Conservation (phyloP, 208 protist genomes). For the Crithidia fasciculata region DNA sequence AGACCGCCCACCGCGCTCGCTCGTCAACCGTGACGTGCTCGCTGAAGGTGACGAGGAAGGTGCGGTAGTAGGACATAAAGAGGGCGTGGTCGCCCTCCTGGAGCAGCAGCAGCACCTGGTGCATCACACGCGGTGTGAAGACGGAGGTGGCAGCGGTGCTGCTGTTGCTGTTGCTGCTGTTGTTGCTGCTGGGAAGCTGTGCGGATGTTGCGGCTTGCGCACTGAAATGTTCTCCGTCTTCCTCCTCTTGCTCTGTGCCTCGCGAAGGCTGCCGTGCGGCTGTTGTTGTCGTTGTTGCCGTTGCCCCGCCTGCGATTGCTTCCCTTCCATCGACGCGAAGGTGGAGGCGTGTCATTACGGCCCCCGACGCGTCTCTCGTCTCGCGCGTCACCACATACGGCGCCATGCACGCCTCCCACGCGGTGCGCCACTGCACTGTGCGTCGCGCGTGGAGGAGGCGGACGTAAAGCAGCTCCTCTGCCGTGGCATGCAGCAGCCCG, state of each 20-base stretch:
- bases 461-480: conserved; percentile 69
- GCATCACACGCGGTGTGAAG: conserved; percentile 61
- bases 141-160: conserved; percentile 7
- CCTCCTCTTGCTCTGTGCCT: too few relatives aligned
- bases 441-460: conserved; percentile 69
- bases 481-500: conserved; percentile 45
- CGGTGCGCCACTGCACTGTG: conserved; percentile 47
- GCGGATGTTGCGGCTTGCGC: too few relatives aligned
- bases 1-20: conserved; percentile 45
- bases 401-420: conserved; percentile 43
- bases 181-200: too few relatives aligned
- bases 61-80: conserved; percentile 74
- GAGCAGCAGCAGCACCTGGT: conserved; percentile 65
- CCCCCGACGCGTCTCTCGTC: not conserved
- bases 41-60: conserved; percentile 39
- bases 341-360: too few relatives aligned
- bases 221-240: not conserved
- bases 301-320: too few relatives aligned
- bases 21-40: conserved; percentile 31
- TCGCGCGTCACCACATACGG: not conserved
- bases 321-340: too few relatives aligned
- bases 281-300: too few relatives aligned
- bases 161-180: not conserved
- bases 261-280: too few relatives aligned
- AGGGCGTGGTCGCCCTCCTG: conserved; percentile 69